A percentile compares a stretch with the other conserved stretches of the same genome.
Evolutionary conservation across 1,139 yeast species (phyloP).

Genomic region (Taphrina deformans): DNA sequence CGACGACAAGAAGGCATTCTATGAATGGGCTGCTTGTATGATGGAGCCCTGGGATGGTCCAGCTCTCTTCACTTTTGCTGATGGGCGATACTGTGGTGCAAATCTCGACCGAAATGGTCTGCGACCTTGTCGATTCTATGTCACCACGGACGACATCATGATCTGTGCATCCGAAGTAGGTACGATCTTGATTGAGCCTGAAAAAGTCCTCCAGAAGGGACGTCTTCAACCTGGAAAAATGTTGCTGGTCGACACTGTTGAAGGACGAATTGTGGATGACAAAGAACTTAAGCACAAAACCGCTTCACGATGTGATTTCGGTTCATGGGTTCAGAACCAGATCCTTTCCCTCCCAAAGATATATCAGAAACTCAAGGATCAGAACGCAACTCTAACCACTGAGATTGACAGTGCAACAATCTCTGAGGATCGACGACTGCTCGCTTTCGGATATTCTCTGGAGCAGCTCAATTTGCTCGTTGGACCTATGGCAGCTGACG

Average conservation of each 20-base stretch:
- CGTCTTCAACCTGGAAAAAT: slow-evolving; percentile 94
- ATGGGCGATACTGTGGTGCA: slow-evolving; percentile 98
- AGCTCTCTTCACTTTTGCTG: slow-evolving; percentile 93
- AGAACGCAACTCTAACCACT: slow-evolving; percentile 50
- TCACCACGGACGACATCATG: slow-evolving; percentile 91
- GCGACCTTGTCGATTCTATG: slow-evolving; percentile 96
- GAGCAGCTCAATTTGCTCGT: slow-evolving; percentile 82
- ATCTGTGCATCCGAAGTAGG: slow-evolving; percentile 99
- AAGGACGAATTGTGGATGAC: slow-evolving; percentile 91
- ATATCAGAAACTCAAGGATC: slow-evolving; percentile 56
- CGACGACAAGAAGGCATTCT: slow-evolving; percentile 87
- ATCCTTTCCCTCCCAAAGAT: slow-evolving; percentile 80
- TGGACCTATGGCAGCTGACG: slow-evolving; percentile 91
- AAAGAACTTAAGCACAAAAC: slow-evolving; percentile 78
- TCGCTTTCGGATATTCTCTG: slow-evolving; percentile 87
- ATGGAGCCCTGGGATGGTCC: slow-evolving; percentile 99
- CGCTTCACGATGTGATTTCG: slow-evolving; percentile 85
- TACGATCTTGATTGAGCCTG: slow-evolving; percentile 85
- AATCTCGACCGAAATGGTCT: slow-evolving; percentile 95
- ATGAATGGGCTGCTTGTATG: slow-evolving; percentile 98
- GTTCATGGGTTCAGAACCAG: slow-evolving; percentile 87
- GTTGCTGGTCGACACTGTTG: slow-evolving; percentile 90
- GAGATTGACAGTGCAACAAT: slow-evolving; percentile 41
- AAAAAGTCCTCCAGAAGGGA: slow-evolving; percentile 81
- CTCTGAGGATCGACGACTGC: slow-evolving; percentile 68